These are phyloP conservation scores for Cornus florida DNA, from an alignment of 148 eudicot genomes.

Conservation along the genomic window DNA sequence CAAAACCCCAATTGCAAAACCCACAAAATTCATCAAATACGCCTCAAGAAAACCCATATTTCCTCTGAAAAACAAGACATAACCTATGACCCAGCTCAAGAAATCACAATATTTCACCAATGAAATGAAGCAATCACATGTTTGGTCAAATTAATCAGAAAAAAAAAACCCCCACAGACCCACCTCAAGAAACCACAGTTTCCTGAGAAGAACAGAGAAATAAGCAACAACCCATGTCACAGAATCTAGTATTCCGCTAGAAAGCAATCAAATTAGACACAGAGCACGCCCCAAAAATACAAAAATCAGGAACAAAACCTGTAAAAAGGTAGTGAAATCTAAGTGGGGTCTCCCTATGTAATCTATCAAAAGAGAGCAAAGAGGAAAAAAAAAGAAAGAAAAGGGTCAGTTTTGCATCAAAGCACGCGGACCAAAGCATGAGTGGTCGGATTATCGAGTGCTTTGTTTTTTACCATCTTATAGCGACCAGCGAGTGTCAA, in stretches of 20 bases:
- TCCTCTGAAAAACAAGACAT: constrained; percentile 9
- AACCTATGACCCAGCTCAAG: constrained; percentile 6
- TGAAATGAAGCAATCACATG: neutral
- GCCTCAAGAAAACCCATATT: constrained; percentile 6
- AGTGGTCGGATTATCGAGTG: constrained; percentile 52
- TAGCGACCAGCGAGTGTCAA: constrained; percentile 19
- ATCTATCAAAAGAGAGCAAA: constrained; percentile 21
- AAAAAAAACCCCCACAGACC: neutral
- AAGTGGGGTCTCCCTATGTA: constrained; percentile 52
- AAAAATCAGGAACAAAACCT: constrained; percentile 79
- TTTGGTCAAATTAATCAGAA: neutral
- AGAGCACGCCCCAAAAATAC: constrained; percentile 48
- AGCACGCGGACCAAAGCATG: constrained; percentile 98
- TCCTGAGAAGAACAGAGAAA: constrained; percentile 7
- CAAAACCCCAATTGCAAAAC: constrained; percentile 21
- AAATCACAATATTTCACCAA: constrained; percentile 3
- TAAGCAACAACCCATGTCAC: neutral
- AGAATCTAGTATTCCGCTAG: constrained; percentile 44
- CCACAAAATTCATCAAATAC: constrained; percentile 8
- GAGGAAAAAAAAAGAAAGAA: constrained; percentile 15
- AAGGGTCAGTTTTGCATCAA: constrained; percentile 35
- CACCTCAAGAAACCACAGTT: neutral
- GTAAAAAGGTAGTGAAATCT: constrained; percentile 62
- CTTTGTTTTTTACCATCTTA: constrained; percentile 17
- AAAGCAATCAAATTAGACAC: constrained; percentile 30